Conservation (phyloP, 2,329 filamentous ascomycete genomes). For the Samsoniella hepiali region DNA sequence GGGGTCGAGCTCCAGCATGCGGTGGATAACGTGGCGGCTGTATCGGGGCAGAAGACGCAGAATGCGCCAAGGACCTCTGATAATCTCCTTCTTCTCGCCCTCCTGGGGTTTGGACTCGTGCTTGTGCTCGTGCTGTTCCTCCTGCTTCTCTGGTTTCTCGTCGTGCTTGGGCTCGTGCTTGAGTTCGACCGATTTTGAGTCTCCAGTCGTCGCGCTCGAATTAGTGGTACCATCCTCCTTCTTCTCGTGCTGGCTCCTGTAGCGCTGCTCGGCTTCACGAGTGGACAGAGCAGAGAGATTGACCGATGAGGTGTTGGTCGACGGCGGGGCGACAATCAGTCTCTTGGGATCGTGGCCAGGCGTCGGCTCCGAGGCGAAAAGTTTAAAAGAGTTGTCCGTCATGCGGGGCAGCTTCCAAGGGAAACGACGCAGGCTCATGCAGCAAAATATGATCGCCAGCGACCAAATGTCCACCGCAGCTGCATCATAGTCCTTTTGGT, state of each 20-base stretch:
- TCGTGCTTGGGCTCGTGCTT: slow-evolving; percentile 20
- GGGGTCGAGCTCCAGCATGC: slow-evolving; percentile 89
- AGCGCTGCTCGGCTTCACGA: slow-evolving; percentile 38
- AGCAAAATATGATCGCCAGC: slow-evolving; percentile 96
- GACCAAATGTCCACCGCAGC: slow-evolving; percentile 97
- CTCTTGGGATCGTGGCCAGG: slow-evolving; percentile 63
- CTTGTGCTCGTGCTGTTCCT: slow-evolving; percentile 28
- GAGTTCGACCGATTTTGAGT: slow-evolving; percentile 12
- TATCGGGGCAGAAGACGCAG: slow-evolving; percentile 84
- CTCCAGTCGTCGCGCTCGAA: slow-evolving; percentile 3
- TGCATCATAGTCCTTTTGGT: slow-evolving; percentile 88
- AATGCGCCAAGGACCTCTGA: slow-evolving; percentile 89
- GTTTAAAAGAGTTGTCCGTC: slow-evolving; percentile 90
- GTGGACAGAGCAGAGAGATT: slow-evolving; percentile 39
- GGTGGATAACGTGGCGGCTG: slow-evolving; percentile 81
- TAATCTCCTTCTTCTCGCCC: slow-evolving; percentile 66
- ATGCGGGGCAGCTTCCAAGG: slow-evolving; percentile 94
- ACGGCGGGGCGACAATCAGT: slow-evolving; percentile 42
- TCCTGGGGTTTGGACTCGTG: slow-evolving; percentile 23
- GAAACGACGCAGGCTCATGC: slow-evolving; percentile 92
- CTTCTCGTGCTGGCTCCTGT: slow-evolving; percentile 20
- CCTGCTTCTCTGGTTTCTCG: slow-evolving; percentile 26
- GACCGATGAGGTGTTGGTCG: slow-evolving; percentile 36
- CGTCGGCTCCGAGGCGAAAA: slow-evolving; percentile 84
- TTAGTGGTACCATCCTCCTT: slow-evolving; percentile 24